Evolutionary conservation across 1,139 yeast genomes (phyloP).

Genomic region (Geotrichum histeridarum): DNA sequence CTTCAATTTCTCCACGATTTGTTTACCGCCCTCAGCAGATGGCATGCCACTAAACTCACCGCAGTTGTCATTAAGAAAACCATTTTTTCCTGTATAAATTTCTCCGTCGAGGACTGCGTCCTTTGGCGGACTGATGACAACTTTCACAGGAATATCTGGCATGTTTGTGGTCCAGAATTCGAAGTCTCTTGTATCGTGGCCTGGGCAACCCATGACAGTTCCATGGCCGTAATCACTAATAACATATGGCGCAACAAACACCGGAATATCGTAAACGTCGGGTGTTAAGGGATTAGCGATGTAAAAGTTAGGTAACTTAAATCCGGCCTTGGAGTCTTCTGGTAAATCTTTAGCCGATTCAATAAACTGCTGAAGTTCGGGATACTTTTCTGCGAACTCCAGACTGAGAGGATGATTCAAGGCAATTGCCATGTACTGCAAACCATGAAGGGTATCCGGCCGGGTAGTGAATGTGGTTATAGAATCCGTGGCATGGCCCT

Average conservation of each 20-base stretch:
- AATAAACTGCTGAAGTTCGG: constrained; percentile 46
- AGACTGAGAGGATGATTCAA: constrained; percentile 59
- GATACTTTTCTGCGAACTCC: constrained; percentile 38
- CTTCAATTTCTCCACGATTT: constrained; percentile 45
- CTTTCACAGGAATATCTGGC: constrained; percentile 44
- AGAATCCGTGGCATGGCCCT: constrained; percentile 24
- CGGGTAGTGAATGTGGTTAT: constrained; percentile 74
- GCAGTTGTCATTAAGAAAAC: constrained; percentile 49
- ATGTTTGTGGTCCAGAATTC: constrained; percentile 70
- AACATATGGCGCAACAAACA: constrained; percentile 88
- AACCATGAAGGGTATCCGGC: constrained; percentile 79
- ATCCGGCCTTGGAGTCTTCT: constrained; percentile 63
- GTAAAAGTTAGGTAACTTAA: constrained; percentile 42
- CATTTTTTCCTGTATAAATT: constrained; percentile 52
- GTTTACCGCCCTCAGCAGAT: constrained; percentile 48
- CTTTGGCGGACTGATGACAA: constrained; percentile 43
- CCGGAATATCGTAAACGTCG: constrained; percentile 49
- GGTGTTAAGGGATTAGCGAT: constrained; percentile 58
- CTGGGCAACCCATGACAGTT: constrained; percentile 98
- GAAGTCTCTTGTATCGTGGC: constrained; percentile 78
- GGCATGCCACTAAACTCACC: constrained; percentile 51
- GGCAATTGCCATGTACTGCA: constrained; percentile 77
- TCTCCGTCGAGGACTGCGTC: constrained; percentile 20
- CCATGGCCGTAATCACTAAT: constrained; percentile 78
- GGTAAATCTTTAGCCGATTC: constrained; percentile 37